Evolutionary conservation across 306 rosid genomes (phyloP), one percentile per base, ranked within the genome.

Genomic region (Vigna reflexopilosa): DNA sequence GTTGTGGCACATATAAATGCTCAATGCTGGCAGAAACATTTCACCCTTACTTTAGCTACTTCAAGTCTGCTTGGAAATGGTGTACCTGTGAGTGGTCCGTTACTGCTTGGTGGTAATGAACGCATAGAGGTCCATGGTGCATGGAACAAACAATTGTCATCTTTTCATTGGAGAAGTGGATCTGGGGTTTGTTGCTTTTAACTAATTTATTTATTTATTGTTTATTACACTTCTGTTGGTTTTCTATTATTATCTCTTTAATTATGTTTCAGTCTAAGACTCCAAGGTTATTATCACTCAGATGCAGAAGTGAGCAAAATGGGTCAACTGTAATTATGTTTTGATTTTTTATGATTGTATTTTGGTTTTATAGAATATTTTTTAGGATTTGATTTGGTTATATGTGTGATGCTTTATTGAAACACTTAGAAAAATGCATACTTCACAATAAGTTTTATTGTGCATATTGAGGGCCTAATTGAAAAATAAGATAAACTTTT

Each of bases 21-120:
- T 82, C 89, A 79, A 47, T 50, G 86, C 86, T 91, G 97, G 97
- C 88, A 90, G 87, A 89, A 88, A 76, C 85, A 83, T 84, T 95
- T 95, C 87, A 88, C 95, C 74, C 54, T 83, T 63, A 86, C 91
- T 74, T 83, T 95, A 75, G 91, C 91, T 40, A 61, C 92, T 36
- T 83, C 91, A 30, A 89, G 79, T 78, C 67, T 81, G 79, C 89
- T 81, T 88, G 91, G 55, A 68, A 88, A 85, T 79, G 90, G 77
- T 73, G 62, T 83, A 67, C 77, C 83, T 26, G 81, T 75, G 11
- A 83, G 83, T 82, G 88, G 83, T 66, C 85, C 85, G 55, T 63
- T 89, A 72, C 75, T 80, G 26, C 81, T 68, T 50, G 90, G 87
- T 79, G 86, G 82, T 75, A 91, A 81, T 69, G 91, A 87, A 75